Conservation (phyloP, 768 basidiomycete genomes). For the Lactarius hatsudake region DNA sequence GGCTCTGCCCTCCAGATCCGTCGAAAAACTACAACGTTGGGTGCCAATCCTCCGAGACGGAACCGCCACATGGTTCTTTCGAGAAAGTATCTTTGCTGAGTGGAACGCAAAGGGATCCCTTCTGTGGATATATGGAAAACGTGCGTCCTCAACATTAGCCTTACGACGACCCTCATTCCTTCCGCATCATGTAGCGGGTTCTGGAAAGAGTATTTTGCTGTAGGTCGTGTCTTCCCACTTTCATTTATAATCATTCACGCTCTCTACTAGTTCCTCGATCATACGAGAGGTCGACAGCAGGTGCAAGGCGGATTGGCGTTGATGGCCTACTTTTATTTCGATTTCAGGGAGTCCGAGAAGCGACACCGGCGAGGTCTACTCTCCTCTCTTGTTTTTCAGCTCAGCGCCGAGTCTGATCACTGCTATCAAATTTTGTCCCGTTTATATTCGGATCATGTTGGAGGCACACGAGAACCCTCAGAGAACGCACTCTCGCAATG, state of each 20-base stretch:
- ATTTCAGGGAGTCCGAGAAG: constrained; percentile 8
- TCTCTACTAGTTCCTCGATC: not conserved
- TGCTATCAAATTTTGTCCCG: not conserved
- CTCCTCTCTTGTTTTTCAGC: constrained; percentile 3
- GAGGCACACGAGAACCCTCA: not conserved
- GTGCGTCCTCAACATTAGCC: not conserved
- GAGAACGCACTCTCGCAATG: not conserved
- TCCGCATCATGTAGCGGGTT: not conserved
- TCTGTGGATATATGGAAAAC: constrained; percentile 11
- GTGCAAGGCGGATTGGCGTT: not conserved
- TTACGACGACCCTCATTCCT: not conserved
- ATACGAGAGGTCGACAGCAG: not conserved
- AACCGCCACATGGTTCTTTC: constrained; percentile 1
- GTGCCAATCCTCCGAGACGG: not conserved
- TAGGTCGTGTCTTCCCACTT: not conserved
- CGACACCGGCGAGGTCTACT: not conserved
- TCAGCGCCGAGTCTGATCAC: not conserved
- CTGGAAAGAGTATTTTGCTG: constrained; percentile 11
- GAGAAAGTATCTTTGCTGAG: not conserved
- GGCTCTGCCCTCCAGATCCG: constrained; percentile 17
- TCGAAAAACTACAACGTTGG: constrained; percentile 8
- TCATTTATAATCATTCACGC: not conserved
- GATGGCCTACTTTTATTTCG: constrained; percentile 12
- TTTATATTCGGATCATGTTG: not conserved
- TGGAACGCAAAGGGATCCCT: not conserved